A percentile compares a stretch with the other conserved stretches of the same genome.
Evolutionary conservation across 768 basidiomycete species (phyloP).

Genomic region (Strobilomyces confusus): DNA sequence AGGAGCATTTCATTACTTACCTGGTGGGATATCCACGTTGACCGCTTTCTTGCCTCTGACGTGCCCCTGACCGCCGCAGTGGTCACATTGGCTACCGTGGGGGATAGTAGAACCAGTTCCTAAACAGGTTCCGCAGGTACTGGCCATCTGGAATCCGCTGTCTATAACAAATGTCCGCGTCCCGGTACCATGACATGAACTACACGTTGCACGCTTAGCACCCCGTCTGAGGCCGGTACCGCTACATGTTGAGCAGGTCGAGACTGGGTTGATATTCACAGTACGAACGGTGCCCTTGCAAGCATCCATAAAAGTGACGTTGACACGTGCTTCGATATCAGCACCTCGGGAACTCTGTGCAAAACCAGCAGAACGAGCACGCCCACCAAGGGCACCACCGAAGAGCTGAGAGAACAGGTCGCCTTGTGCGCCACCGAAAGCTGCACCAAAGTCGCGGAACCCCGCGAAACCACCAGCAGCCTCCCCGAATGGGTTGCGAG

Average conservation of each 20-base stretch:
- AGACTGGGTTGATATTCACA: slow-evolving; percentile 74
- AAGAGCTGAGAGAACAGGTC: slow-evolving; percentile 90
- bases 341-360: slow-evolving; percentile 55
- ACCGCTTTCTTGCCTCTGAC: slow-evolving; percentile 76
- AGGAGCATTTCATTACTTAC: slow-evolving; percentile 41
- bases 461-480: slow-evolving; percentile 59
- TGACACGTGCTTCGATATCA: slow-evolving; percentile 76
- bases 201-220: slow-evolving; percentile 75
- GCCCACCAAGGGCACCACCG: slow-evolving; percentile 56
- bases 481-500: slow-evolving; percentile 47
- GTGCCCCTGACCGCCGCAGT: slow-evolving; percentile 85
- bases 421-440: slow-evolving; percentile 51
- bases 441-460: slow-evolving; percentile 65
- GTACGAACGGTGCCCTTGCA: slow-evolving; percentile 81
- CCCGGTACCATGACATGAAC: slow-evolving; percentile 81
- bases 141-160: slow-evolving; percentile 95
- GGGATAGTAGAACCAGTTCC: slow-evolving; percentile 82
- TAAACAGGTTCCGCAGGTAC: slow-evolving; percentile 77
- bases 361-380: slow-evolving; percentile 39
- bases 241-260: slow-evolving; percentile 78
- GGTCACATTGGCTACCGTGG: slow-evolving; percentile 68
- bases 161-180: slow-evolving; percentile 86
- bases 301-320: slow-evolving; percentile 88
- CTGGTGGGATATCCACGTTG: slow-evolving; percentile 81
- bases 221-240: slow-evolving; percentile 87